Evolutionary conservation across 1,139 yeast species (phyloP).

Genomic region (Meyerozyma guilliermondii): DNA sequence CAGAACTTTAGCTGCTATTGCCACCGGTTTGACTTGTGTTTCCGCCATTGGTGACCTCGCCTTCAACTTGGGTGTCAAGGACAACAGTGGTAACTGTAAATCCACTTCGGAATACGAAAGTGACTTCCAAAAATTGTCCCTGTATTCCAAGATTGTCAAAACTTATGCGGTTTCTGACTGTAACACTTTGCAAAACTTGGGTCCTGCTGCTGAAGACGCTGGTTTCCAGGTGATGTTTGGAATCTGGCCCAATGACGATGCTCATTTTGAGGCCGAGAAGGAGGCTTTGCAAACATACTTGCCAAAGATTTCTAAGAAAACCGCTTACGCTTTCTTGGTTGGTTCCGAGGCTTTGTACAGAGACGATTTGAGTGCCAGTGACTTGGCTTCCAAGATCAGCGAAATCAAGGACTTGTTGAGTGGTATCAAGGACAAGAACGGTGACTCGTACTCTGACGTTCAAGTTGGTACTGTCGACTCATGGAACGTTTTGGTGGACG

Average conservation of each 20-base stretch:
- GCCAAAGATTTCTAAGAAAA: conserved; percentile 62
- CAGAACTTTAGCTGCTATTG: conserved; percentile 32
- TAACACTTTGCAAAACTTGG: conserved; percentile 74
- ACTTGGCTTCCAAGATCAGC: conserved; percentile 58
- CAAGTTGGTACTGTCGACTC: conserved; percentile 95
- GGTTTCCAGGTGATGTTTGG: conserved; percentile 76
- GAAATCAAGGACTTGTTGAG: conserved; percentile 53
- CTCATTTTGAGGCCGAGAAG: conserved; percentile 68
- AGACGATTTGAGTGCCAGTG: conserved; percentile 66
- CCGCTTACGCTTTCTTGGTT: conserved; percentile 71
- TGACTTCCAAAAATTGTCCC: conserved; percentile 54
- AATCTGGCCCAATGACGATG: conserved; percentile 84
- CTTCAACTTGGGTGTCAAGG: conserved; percentile 79
- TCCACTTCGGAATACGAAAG: conserved; percentile 56
- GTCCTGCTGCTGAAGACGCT: conserved; percentile 77
- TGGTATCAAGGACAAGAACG: conserved; percentile 70
- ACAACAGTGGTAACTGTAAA: conserved; percentile 68
- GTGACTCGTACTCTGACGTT: conserved; percentile 62
- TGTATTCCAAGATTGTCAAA: conserved; percentile 60
- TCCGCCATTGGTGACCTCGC: conserved; percentile 50
- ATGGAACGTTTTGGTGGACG: conserved; percentile 89
- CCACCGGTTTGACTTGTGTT: conserved; percentile 32
- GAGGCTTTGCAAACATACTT: conserved; percentile 61
- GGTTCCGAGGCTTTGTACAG: conserved; percentile 94
- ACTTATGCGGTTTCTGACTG: conserved; percentile 87